Evolutionary conservation across 2,329 filamentous ascomycete genomes (phyloP).

Genomic region (Cladophialophora chaetospira): DNA sequence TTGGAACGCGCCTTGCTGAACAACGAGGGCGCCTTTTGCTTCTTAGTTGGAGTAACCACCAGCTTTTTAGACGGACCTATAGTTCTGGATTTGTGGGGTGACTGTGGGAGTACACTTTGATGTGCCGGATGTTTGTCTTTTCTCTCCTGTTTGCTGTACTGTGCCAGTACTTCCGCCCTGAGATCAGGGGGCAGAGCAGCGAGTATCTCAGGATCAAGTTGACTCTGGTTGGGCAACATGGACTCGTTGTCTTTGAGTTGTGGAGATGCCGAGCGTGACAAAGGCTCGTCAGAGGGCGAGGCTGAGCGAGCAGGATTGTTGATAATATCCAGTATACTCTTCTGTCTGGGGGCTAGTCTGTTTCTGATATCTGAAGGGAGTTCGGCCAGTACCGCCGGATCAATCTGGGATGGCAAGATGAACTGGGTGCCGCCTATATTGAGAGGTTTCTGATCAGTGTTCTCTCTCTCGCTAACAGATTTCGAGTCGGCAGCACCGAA

Average conservation of each 20-base stretch:
- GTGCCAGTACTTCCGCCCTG: constrained; percentile 76
- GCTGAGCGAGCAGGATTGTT: constrained; percentile 7
- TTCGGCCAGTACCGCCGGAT: constrained; percentile 78
- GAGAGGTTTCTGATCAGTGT: constrained; percentile 49
- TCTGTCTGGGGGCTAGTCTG: constrained; percentile 66
- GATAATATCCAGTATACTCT: constrained; percentile 27
- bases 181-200: constrained; percentile 82
- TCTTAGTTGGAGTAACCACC: constrained; percentile 67
- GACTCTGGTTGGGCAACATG: constrained; percentile 64
- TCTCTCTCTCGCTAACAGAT: constrained; percentile 36
- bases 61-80: constrained; percentile 42
- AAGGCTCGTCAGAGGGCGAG: constrained; percentile 11
- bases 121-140: constrained; percentile 35
- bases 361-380: constrained; percentile 80
- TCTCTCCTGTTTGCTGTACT: constrained; percentile 59
- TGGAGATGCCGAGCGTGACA: constrained; percentile 41
- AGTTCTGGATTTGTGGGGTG: constrained; percentile 47
- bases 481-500: constrained; percentile 30
- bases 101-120: constrained; percentile 54
- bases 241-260: constrained; percentile 38
- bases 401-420: constrained; percentile 77
- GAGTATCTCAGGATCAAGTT: constrained; percentile 83
- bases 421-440: constrained; percentile 90
- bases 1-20: constrained; percentile 49
- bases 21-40: constrained; percentile 48